Conservation (phyloP, 23 red algal genomes). For the Gracilaria gracilis region DNA sequence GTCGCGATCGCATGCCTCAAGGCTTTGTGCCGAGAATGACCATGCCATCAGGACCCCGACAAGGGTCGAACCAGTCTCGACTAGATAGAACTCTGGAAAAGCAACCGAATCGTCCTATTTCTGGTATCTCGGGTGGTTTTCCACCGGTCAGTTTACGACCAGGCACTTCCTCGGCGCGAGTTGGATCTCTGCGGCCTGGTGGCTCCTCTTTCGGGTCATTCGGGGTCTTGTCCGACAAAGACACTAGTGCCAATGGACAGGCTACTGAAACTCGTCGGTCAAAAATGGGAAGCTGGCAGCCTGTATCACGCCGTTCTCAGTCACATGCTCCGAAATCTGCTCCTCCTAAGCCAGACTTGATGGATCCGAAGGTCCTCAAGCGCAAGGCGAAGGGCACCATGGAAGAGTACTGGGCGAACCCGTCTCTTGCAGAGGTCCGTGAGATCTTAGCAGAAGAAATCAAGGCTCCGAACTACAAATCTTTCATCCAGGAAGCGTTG, state of each 20-base stretch:
- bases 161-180: constrained; percentile 16
- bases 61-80: neutral
- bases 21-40: constrained; percentile 33
- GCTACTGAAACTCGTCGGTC: constrained; percentile 14
- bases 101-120: constrained; percentile 35
- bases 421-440: constrained; percentile 17
- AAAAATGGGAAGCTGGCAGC: constrained; percentile 1
- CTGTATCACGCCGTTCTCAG: constrained; percentile 1
- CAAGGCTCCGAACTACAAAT: constrained; percentile 54
- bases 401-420: constrained; percentile 51
- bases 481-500: constrained; percentile 64
- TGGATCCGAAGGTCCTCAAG: constrained; percentile 56
- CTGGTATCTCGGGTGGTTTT: constrained; percentile 4
- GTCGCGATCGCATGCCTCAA: constrained; percentile 26
- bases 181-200: constrained; percentile 36
- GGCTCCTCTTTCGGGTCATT: constrained; percentile 33
- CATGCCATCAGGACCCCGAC: constrained; percentile 41
- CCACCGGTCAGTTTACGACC: constrained; percentile 22
- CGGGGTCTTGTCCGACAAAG: neutral
- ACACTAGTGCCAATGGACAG: constrained; percentile 15
- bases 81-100: constrained; percentile 52
- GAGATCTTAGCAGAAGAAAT: constrained; percentile 55
- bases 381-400: constrained; percentile 32
- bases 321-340: constrained; percentile 25
- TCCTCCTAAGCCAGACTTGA: constrained; percentile 23